Evolutionary conservation across 306 rosid genomes (phyloP), one percentile per base, ranked within the genome.

Genomic region (Pueraria montana): DNA sequence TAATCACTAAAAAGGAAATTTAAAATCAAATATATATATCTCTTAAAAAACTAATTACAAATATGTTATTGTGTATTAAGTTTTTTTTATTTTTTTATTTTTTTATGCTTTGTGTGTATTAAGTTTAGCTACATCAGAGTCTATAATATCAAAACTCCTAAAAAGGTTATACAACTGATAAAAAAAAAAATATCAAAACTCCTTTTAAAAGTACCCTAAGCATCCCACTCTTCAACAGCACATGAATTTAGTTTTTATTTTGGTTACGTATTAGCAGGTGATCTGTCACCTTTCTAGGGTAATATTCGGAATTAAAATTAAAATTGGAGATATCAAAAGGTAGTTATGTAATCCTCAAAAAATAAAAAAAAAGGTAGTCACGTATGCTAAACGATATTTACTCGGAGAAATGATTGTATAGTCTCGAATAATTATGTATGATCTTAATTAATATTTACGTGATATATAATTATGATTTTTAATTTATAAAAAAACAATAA

Each of bases 211-310:
- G 13, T 45, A 21, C 27, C 27, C 61, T 12, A 16, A 43, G 78
- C 78, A 71, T 58, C 32, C 18, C 36, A 5, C 50, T 23, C 13
- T 43, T 27, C 8, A 80, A 71, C 46, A n/a, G n/a, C n/a, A n/a
- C n/a, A n/a, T 55, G 38, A 80, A 21, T 61, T n/a, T 46, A 46
- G 52, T 38, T 68, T 68, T 56, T 38, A 42, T 71, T 27, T 45
- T 5, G 32, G 61, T 38, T 45, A 46, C 45, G 74, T 72, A 64
- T 64, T 50, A 72, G 64, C 24, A 13, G 69, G 59, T 63, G 75
- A 62, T 14, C 32, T 10, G 13, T 62, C 46, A 81, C 21, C 30
- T 81, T 36, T 56, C 43, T 6, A 30, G 50, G 26, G 42, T 59
- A 48, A 80, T 48, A 73, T 81, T 81, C 1, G 13, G 36, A 63